phyloP scores from a whole-genome alignment of 2,329 filamentous ascomycete genomes.

The Calonectria pseudoreteaudii region DNA sequence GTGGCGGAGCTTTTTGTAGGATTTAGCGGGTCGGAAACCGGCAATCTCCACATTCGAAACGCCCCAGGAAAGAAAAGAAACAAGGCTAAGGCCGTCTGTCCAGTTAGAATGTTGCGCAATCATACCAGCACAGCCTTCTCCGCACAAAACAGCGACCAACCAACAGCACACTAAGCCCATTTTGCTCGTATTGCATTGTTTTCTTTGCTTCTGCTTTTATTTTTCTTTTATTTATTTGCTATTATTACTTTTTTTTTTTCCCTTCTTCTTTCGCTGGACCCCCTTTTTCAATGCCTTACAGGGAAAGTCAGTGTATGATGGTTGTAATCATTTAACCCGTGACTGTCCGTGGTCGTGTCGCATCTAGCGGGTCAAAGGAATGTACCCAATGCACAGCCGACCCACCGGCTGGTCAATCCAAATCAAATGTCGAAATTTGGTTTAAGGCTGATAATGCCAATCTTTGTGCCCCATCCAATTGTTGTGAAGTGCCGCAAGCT shows the following conservation, averaged over 20 bases:
- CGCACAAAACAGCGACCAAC: neutral
- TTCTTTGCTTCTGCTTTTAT: neutral
- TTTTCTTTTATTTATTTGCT: too few relatives aligned
- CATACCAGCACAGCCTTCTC: neutral
- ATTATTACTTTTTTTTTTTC: too few relatives aligned
- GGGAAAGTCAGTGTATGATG: neutral
- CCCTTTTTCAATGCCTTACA: neutral
- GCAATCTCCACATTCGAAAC: neutral
- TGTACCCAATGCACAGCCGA: neutral
- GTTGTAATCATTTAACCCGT: neutral
- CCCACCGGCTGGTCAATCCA: neutral
- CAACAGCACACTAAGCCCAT: neutral
- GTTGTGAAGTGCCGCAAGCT: neutral
- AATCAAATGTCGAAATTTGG: neutral
- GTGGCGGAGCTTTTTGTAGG: neutral
- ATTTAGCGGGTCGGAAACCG: neutral
- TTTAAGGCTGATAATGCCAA: neutral
- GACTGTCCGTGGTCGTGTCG: neutral
- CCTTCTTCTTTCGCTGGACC: too few relatives aligned
- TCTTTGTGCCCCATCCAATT: neutral
- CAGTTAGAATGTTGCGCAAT: neutral
- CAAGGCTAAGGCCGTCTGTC: neutral
- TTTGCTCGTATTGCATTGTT: neutral
- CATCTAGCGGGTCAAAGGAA: neutral
- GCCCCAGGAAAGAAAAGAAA: neutral